Percentiles rank a stretch among this genome's conserved stretches.
Evolutionary conservation across 2,329 filamentous ascomycete species (phyloP).

Genomic region (Cercospora sp.): DNA sequence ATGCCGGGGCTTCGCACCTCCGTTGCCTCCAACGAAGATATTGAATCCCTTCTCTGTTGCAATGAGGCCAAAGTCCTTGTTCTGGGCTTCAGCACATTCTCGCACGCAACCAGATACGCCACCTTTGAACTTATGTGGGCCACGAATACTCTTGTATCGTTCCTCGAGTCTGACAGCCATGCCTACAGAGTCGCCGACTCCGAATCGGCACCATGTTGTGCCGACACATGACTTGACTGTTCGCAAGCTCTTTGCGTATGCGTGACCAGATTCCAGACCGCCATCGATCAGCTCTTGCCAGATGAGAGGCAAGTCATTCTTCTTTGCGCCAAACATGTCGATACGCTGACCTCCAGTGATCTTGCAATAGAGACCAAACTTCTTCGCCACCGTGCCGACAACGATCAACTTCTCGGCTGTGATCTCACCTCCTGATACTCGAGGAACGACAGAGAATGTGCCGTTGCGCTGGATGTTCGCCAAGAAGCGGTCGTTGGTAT

Average conservation of each 20-base stretch:
- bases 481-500: slow-evolving; percentile 86
- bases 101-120: slow-evolving; percentile 89
- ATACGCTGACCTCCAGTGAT: slow-evolving; percentile 91
- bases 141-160: slow-evolving; percentile 87
- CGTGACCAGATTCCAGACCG: slow-evolving; percentile 87
- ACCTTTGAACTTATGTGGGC: slow-evolving; percentile 81
- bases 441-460: slow-evolving; percentile 84
- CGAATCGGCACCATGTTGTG: slow-evolving; percentile 86
- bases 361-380: slow-evolving; percentile 84
- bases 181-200: slow-evolving; percentile 85
- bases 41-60: slow-evolving; percentile 93
- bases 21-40: slow-evolving; percentile 86
- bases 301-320: slow-evolving; percentile 79
- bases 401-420: slow-evolving; percentile 81
- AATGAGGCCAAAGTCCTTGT: slow-evolving; percentile 90
- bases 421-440: slow-evolving; percentile 82
- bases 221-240: slow-evolving; percentile 93
- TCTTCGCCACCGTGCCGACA: slow-evolving; percentile 80
- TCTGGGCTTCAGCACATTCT: slow-evolving; percentile 89
- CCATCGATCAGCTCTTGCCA: slow-evolving; percentile 79
- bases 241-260: slow-evolving; percentile 83
- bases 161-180: slow-evolving; percentile 87
- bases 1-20: slow-evolving; percentile 80
- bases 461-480: slow-evolving; percentile 91
- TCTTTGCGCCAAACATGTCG: slow-evolving; percentile 88